Base-by-base conservation (phyloP, 164 flowering plant genomes). In the Akebia trifoliata region DNA sequence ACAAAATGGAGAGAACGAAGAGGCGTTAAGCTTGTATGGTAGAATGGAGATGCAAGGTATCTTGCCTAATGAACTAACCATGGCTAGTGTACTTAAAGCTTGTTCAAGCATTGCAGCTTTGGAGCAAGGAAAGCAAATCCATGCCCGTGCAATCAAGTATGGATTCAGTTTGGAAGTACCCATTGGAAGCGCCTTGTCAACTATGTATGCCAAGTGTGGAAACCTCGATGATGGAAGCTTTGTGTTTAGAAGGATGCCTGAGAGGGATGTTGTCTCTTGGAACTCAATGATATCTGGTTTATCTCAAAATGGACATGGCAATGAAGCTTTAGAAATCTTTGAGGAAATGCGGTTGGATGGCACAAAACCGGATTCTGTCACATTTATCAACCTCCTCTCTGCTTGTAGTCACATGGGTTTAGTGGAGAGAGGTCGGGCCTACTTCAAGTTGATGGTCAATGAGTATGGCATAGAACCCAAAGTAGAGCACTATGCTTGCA, bases 341-440 rank as follows among this genome's bases (percentile, higher is more conserved):
- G 92, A 81, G 56, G 79, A 83, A 69, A 86, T 86, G 97, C 68
- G 17, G 18, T 34, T 52, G 17, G 79, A 73, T 11, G 84, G 85
- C 2, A 70, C 72, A 40, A 65, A 75, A 43, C 95, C 97, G 1
- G 95, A 90, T 61, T 37, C 63, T 59, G 85, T 86, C 22, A 84
- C 97, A 3, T 90, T 86, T 66, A 81, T 90, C 36, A 86, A 81
- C 56, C 43, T 90, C 68, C 85, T 90, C 28, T 76, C 87, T 17
- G 86, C 97, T 32, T 90, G 92, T 72, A 90, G 97, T 74, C 92
- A 83, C 66, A 77, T 81, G 80, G 95, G 92, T 21, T 48, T 74
- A 59, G 90, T 86, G 9, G 88, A 85, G 3, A 68, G 61, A 62
- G 97, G 90, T 20, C 65, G 83, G 86, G 57, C 1, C 31, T 81